Evolutionary conservation across 2,329 filamentous ascomycete species (phyloP).

Genomic region (Polytolypa hystricis): DNA sequence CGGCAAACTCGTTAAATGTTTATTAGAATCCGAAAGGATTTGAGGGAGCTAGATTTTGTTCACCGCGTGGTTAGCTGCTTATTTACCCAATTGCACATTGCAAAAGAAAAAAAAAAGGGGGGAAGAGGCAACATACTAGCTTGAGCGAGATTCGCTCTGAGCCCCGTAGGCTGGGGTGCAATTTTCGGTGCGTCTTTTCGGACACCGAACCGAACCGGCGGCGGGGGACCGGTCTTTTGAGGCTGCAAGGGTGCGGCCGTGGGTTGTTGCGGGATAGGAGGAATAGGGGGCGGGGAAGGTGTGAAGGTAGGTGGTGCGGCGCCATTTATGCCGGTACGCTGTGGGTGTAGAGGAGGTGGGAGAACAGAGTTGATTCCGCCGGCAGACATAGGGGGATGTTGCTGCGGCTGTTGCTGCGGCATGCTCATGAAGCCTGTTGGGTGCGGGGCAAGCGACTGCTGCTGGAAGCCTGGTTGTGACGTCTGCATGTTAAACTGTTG

Average conservation of each 20-base stretch:
- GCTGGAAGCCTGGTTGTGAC: slow-evolving; percentile 21
- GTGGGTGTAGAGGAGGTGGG: slow-evolving; percentile 34
- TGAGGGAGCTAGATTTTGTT: slow-evolving; percentile 49
- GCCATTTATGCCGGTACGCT: slow-evolving; percentile 40
- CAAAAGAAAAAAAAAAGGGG: slow-evolving; percentile 4
- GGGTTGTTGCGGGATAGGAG: slow-evolving; percentile 48
- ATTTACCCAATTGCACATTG: too few relatives aligned
- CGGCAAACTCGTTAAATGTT: neutral
- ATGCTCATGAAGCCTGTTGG: slow-evolving; percentile 34
- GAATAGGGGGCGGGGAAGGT: slow-evolving; percentile 42
- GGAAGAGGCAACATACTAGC: slow-evolving; percentile 64
- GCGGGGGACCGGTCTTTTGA: slow-evolving; percentile 76
- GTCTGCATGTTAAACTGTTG: slow-evolving; percentile 36
- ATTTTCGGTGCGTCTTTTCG: slow-evolving; percentile 62
- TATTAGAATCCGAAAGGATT: slow-evolving; percentile 59
- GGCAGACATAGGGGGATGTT: slow-evolving; percentile 40
- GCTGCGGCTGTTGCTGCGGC: slow-evolving; percentile 38
- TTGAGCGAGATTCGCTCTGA: slow-evolving; percentile 80
- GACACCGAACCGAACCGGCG: slow-evolving; percentile 81
- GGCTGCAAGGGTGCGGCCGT: slow-evolving; percentile 55
- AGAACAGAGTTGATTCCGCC: slow-evolving; percentile 34
- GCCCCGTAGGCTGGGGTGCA: slow-evolving; percentile 73
- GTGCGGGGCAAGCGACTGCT: slow-evolving; percentile 39
- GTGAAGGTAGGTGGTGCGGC: slow-evolving; percentile 37
- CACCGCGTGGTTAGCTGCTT: too few relatives aligned